phyloP scores from a whole-genome alignment of 805 yeast species.

The Saccharomyces kudriavzevii region DNA sequence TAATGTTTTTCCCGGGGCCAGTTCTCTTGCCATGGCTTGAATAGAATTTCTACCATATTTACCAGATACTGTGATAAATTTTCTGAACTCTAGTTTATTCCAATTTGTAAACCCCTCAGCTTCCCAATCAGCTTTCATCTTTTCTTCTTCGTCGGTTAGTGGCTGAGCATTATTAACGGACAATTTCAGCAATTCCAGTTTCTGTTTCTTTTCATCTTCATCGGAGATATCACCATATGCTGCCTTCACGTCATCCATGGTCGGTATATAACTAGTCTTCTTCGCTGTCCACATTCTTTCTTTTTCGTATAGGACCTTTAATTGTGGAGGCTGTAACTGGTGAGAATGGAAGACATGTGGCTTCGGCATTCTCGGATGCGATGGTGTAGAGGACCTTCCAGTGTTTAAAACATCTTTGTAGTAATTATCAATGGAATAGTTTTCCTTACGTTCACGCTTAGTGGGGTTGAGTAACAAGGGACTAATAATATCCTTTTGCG shows the following conservation, averaged over 20 bases:
- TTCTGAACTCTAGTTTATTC: constrained; percentile 82
- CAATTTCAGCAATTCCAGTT: constrained; percentile 53
- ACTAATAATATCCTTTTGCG: constrained; percentile 40
- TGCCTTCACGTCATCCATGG: constrained; percentile 45
- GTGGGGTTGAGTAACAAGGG: constrained; percentile 79
- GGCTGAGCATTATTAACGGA: constrained; percentile 74
- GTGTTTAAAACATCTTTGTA: constrained; percentile 75
- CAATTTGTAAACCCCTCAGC: constrained; percentile 69
- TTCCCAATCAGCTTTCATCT: constrained; percentile 49
- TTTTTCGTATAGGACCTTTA: constrained; percentile 67
- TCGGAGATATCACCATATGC: constrained; percentile 32
- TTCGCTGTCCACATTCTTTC: constrained; percentile 74
- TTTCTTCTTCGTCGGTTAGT: constrained; percentile 74
- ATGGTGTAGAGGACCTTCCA: constrained; percentile 41
- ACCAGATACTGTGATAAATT: constrained; percentile 63
- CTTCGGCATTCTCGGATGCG: constrained; percentile 77
- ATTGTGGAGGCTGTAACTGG: constrained; percentile 77
- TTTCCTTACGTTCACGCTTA: constrained; percentile 75
- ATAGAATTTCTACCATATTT: constrained; percentile 77
- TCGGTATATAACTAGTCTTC: constrained; percentile 57
- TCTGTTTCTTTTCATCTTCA: constrained; percentile 38
- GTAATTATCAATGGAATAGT: constrained; percentile 81
- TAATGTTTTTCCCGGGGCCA: constrained; percentile 63
- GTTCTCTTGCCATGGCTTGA: constrained; percentile 62
- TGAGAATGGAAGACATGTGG: constrained; percentile 79